Base-by-base conservation (phyloP, 2,329 filamentous ascomycete species). In the Calonectria crousiana region DNA sequence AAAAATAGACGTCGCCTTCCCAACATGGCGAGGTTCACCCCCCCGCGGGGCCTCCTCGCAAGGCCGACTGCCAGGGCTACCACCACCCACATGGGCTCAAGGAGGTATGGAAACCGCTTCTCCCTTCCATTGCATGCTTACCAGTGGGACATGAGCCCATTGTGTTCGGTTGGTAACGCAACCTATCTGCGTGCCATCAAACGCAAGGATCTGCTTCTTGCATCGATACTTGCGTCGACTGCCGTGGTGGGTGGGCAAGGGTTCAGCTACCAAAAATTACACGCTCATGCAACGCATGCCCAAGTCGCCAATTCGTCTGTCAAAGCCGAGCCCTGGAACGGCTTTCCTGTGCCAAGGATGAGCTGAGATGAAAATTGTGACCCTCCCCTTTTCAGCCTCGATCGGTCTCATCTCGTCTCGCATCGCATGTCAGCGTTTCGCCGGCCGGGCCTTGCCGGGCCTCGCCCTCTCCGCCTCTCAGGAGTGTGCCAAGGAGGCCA, bases 381-480 rank as follows among this genome's bases (percentile, higher is more conserved):
- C 44, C 30, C 60, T 62, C 64, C 41, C 56, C 49, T 36, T 60
- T 23, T 36, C 47, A 49, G 66, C 52, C 38, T 38, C 30, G n/a
- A 58, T 41, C 41, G 18, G 70, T 72, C 71, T 65, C 56, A 36
- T 38, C 30, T 49, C 32, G 53, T 67, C 41, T 68, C 71, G 36
- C 32, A 38, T 64, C 67, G 23, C 41, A 51, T 23, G 36, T 52
- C 60, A 28, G 23, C 60, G 60, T 64, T 64, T 64, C 60, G 60
- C 38, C 51, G 6, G 32, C 36, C 36, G 36, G 60, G 60, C 30
- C 47, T 60, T 36, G 49, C 51, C 51, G 34, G 41, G 28, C 52
- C 44, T 44, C 53, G 23, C 38, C 47, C 56, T 38, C 26, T 20
- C 58, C 58, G 34, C 67, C 18, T 58, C 49, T 44, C 38, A 66